These are phyloP conservation scores for Penicillium herquei DNA, from an alignment of 495 filamentous ascomycete species.

Conservation along the genomic window DNA sequence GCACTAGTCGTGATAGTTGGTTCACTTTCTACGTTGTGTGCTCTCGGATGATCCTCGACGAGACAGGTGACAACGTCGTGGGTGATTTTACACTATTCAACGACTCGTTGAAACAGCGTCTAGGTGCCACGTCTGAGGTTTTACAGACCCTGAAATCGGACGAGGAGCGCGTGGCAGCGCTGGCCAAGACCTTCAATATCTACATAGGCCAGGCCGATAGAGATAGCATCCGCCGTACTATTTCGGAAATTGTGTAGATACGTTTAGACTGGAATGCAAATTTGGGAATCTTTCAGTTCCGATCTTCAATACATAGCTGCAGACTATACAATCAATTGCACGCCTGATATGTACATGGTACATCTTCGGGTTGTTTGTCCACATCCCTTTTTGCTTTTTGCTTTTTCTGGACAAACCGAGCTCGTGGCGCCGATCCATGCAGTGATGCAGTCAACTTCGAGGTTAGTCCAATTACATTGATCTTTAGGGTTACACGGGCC, in stretches of 20 bases:
- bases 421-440: too few relatives aligned
- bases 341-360: too few relatives aligned
- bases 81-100: slow-evolving; percentile 57
- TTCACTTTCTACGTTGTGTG: slow-evolving; percentile 49
- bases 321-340: too few relatives aligned
- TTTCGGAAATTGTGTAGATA: slow-evolving; percentile 11
- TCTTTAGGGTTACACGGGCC: too few relatives aligned
- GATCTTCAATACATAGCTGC: too few relatives aligned
- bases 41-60: slow-evolving; percentile 49
- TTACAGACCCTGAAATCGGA: slow-evolving; percentile 12
- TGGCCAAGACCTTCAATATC: slow-evolving; percentile 15
- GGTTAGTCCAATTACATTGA: too few relatives aligned
- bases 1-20: slow-evolving; percentile 35
- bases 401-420: too few relatives aligned
- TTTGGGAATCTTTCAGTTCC: background rate
- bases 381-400: too few relatives aligned
- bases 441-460: too few relatives aligned
- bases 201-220: background rate
- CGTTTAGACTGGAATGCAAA: background rate
- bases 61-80: slow-evolving; percentile 34
- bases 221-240: slow-evolving; percentile 14
- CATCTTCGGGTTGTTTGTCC: too few relatives aligned
- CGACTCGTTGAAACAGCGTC: slow-evolving; percentile 35
- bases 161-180: slow-evolving; percentile 16
- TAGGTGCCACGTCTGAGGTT: slow-evolving; percentile 12